Evolutionary conservation across 2,329 filamentous ascomycete genomes (phyloP).

Genomic region (Hypomyces perniciosus): DNA sequence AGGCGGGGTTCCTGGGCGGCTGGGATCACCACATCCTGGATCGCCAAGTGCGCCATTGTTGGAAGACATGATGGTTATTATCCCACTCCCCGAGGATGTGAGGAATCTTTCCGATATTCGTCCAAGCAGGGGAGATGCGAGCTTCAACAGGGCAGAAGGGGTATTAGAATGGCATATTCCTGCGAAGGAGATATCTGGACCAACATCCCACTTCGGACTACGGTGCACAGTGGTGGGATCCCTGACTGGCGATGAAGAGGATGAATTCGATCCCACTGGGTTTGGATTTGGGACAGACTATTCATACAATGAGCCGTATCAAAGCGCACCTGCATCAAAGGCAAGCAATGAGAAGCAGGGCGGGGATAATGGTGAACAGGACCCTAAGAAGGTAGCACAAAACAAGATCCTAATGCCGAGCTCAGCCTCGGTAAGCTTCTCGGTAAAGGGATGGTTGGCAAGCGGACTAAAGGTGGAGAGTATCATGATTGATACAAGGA

Average conservation of each 20-base stretch:
- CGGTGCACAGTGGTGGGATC: constrained; percentile 73
- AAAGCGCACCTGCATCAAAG: constrained; percentile 36
- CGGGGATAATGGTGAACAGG: constrained; percentile 32
- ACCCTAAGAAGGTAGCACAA: constrained; percentile 54
- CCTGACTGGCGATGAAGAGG: constrained; percentile 43
- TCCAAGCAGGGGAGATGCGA: constrained; percentile 75
- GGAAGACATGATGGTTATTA: constrained; percentile 70
- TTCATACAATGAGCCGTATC: constrained; percentile 52
- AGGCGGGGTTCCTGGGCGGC: constrained; percentile 35
- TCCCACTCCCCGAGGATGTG: constrained; percentile 74
- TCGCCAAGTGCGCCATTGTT: constrained; percentile 55
- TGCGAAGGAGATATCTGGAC: constrained; percentile 65
- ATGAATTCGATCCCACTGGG: constrained; percentile 43
- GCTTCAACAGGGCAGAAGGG: constrained; percentile 67
- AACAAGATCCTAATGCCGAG: constrained; percentile 76
- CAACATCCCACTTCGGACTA: constrained; percentile 64
- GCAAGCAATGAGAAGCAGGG: constrained; percentile 28
- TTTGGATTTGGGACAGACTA: constrained; percentile 49
- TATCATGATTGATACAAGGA: constrained; percentile 65
- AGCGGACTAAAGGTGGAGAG: constrained; percentile 64
- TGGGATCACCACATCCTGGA: constrained; percentile 42
- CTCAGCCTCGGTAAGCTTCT: constrained; percentile 67
- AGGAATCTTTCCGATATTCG: constrained; percentile 79
- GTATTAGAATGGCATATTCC: constrained; percentile 78
- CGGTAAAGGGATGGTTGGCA: constrained; percentile 62